Conservation (phyloP, 2,329 filamentous ascomycete species). For the Neonectria neomacrospora region DNA sequence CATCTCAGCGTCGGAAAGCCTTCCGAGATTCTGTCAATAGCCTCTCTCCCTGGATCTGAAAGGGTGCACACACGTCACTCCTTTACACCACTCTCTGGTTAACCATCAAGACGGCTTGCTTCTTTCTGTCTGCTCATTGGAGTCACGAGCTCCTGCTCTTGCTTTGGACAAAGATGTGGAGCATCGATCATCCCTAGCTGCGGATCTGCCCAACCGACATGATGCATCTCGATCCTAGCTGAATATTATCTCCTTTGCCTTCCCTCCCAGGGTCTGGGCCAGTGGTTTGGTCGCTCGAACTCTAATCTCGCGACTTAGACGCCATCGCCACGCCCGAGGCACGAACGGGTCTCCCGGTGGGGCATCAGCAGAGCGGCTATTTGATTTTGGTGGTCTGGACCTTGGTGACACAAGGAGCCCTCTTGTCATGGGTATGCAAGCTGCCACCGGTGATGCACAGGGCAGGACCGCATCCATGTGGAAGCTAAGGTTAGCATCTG, state of each 20-base stretch:
- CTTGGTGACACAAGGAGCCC: neutral
- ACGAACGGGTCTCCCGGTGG: neutral
- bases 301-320: neutral
- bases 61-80: neutral
- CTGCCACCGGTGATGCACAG: neutral
- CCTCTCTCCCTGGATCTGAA: neutral
- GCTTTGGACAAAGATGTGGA: neutral
- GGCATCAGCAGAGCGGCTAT: neutral
- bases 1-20: neutral
- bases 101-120: neutral
- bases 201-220: neutral
- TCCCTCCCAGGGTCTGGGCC: neutral
- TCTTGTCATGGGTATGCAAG: neutral
- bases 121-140: neutral
- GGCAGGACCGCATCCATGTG: neutral
- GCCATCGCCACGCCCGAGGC: neutral
- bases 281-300: neutral
- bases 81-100: neutral
- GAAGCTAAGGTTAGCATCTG: neutral
- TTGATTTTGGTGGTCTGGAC: neutral
- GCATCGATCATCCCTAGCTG: neutral
- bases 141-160: neutral
- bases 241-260: neutral
- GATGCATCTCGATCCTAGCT: neutral
- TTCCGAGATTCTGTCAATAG: neutral